These are phyloP conservation scores for Penicillium pancosmium DNA, from an alignment of 495 filamentous ascomycete species.

Conservation along the genomic window DNA sequence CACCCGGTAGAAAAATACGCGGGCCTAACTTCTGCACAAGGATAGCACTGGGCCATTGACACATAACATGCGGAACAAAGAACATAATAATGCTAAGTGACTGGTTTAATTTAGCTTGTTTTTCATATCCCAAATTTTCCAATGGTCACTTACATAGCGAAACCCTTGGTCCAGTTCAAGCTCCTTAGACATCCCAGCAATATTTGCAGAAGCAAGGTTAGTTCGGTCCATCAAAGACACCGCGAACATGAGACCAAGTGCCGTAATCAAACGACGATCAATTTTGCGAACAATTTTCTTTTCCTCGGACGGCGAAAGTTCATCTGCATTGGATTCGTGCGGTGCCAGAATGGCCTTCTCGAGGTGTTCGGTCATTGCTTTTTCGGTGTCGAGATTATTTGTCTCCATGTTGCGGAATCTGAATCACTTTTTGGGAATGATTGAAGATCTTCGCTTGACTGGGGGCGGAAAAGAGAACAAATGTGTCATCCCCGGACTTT, in stretches of 20 bases:
- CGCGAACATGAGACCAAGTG: conserved; percentile 5
- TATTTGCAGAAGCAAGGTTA: conserved; percentile 2
- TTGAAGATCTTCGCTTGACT: too few relatives aligned
- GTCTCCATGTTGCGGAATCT: neutral
- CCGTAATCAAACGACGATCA: conserved; percentile 6
- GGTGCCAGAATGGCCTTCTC: neutral
- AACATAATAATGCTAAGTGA: conserved; percentile 12
- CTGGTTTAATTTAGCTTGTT: conserved; percentile 1
- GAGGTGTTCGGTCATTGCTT: neutral
- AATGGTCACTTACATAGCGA: conserved; percentile 6
- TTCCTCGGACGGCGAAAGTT: neutral
- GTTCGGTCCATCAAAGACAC: conserved; percentile 10
- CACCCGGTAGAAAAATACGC: conserved; percentile 9
- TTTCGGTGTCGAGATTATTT: neutral
- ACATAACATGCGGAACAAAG: conserved; percentile 12
- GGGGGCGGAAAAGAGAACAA: too few relatives aligned
- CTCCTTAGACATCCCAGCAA: conserved; percentile 8
- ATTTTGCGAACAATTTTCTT: conserved; percentile 9
- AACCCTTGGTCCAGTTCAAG: neutral
- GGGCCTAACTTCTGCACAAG: conserved; percentile 13
- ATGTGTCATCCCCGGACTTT: neutral
- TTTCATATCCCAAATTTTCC: neutral
- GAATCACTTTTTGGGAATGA: neutral
- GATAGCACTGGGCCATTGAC: conserved; percentile 11
- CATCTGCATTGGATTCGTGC: neutral